phyloP scores from a whole-genome alignment of 1,284 basidiomycete species.

The Chalciporus piperatoides region DNA sequence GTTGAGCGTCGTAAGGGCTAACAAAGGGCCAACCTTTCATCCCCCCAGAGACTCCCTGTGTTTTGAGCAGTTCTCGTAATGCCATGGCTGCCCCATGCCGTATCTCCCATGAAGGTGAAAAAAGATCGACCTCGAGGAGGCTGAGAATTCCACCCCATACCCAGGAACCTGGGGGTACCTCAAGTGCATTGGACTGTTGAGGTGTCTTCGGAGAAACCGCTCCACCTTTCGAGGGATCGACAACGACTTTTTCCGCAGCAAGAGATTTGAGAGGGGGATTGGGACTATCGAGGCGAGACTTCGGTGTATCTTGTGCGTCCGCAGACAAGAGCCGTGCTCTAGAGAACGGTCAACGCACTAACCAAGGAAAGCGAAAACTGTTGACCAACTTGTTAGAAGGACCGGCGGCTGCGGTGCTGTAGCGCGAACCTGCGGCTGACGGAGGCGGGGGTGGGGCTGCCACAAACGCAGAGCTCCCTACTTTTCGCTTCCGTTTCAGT shows the following conservation, averaged over 20 bases:
- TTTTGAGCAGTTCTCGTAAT: slow-evolving; percentile 83
- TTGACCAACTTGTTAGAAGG: slow-evolving; percentile 55
- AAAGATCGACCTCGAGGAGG: slow-evolving; percentile 81
- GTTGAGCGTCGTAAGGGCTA: background rate
- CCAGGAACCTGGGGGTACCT: slow-evolving; percentile 74
- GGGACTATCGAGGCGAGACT: slow-evolving; percentile 58
- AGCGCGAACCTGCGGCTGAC: slow-evolving; percentile 50
- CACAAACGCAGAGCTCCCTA: slow-evolving; percentile 77
- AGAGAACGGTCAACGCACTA: slow-evolving; percentile 15
- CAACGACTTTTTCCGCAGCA: slow-evolving; percentile 58
- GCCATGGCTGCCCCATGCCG: slow-evolving; percentile 94
- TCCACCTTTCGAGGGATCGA: slow-evolving; percentile 78
- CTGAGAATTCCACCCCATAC: slow-evolving; percentile 86
- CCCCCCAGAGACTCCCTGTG: slow-evolving; percentile 81
- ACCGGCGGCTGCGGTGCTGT: slow-evolving; percentile 50
- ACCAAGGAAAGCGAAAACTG: background rate
- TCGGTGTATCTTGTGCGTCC: slow-evolving; percentile 46
- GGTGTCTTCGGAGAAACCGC: slow-evolving; percentile 73
- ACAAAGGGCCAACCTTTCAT: slow-evolving; percentile 54
- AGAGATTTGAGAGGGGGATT: slow-evolving; percentile 35
- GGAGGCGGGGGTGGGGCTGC: slow-evolving; percentile 62
- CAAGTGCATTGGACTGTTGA: slow-evolving; percentile 69
- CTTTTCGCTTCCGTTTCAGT: slow-evolving; percentile 87
- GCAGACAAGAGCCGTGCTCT: slow-evolving; percentile 67
- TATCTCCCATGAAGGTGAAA: slow-evolving; percentile 89